phyloP scores from a whole-genome alignment of 2,329 filamentous ascomycete species.

The Pestalotiopsis sp. region DNA sequence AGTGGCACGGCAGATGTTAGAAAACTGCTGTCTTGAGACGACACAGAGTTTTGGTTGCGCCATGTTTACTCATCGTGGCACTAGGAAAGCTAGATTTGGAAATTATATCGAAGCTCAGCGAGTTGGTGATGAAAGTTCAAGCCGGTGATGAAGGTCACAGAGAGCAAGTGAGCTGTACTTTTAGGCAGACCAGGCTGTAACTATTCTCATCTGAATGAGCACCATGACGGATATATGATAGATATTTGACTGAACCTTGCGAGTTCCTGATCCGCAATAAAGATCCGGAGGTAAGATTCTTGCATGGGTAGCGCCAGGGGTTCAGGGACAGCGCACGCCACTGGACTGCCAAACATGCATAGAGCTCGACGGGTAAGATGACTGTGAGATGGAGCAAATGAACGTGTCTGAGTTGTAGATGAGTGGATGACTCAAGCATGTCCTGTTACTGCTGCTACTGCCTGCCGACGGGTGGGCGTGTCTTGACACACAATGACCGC shows the following conservation, averaged over 20 bases:
- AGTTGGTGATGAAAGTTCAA: neutral
- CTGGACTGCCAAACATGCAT: neutral
- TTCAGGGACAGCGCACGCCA: neutral
- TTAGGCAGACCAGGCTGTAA: neutral
- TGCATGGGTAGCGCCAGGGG: neutral
- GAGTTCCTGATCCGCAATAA: neutral
- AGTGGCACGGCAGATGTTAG: neutral
- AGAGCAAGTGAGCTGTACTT: neutral
- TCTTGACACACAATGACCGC: neutral
- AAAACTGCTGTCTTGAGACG: neutral
- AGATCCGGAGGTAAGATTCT: neutral
- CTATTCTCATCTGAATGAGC: neutral
- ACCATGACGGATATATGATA: neutral
- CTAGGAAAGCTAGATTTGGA: neutral
- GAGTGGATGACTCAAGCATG: neutral
- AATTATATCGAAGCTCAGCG: neutral
- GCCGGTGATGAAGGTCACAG: neutral
- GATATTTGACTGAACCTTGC: neutral
- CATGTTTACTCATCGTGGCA: neutral
- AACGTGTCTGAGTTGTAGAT: neutral
- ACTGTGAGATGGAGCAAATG: neutral
- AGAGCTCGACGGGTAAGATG: neutral
- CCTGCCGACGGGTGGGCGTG: neutral
- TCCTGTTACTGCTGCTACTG: too few species aligned
- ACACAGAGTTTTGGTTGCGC: neutral